These are phyloP conservation scores for Aureobasidium sp. DNA, from an alignment of 2,329 filamentous ascomycete genomes.

Conservation along the genomic window DNA sequence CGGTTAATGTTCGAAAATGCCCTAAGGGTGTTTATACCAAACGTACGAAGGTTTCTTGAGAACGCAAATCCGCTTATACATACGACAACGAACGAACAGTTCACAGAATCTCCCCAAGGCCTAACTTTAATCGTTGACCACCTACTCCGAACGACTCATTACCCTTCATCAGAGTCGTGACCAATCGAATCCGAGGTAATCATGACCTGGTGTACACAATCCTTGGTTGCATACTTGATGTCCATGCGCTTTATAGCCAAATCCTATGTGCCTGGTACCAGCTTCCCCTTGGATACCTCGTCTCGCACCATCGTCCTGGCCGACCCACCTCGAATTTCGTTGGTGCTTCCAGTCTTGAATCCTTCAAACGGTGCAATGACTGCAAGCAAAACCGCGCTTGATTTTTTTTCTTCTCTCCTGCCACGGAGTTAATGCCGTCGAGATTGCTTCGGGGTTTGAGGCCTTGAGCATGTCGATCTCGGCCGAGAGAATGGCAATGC, in stretches of 20 bases:
- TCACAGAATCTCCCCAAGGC: too few relatives aligned
- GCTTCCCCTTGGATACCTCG: background rate
- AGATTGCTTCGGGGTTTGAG: background rate
- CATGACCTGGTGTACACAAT: background rate
- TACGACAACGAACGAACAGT: background rate
- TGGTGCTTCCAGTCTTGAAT: background rate
- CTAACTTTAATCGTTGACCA: background rate
- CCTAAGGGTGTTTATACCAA: background rate
- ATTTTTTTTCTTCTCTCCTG: background rate
- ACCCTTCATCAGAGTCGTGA: background rate
- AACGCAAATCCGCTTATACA: background rate
- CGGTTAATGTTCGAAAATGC: background rate
- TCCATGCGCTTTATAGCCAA: background rate
- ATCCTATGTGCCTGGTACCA: background rate
- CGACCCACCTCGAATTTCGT: background rate
- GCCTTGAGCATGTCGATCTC: background rate
- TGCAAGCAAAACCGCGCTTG: background rate
- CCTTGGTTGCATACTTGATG: too few relatives aligned
- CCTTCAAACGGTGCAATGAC: background rate
- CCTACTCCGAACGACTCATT: background rate
- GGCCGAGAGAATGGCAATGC: background rate
- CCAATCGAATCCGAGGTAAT: too few relatives aligned
- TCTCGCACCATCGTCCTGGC: background rate
- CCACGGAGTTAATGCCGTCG: background rate
- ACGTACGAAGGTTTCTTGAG: background rate